These are phyloP conservation scores for Nothophytophthora sp. DNA, from an alignment of 352 stramenopile genomes.

Conservation along the genomic window DNA sequence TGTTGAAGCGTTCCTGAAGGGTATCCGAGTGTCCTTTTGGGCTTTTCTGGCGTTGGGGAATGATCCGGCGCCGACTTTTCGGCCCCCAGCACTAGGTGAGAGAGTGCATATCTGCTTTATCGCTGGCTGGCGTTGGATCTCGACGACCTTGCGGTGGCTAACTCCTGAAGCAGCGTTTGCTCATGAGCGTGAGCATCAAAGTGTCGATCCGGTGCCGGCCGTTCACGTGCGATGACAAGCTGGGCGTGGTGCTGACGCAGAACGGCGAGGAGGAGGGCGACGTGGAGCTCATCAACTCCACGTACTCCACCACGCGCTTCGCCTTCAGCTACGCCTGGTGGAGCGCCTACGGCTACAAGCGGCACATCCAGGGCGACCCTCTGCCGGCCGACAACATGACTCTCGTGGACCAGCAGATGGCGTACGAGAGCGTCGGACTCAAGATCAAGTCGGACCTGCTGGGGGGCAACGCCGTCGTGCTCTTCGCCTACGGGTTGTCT, in stretches of 20 bases:
- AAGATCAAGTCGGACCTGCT: slow-evolving; percentile 94
- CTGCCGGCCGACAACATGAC: slow-evolving; percentile 79
- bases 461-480: slow-evolving; percentile 91
- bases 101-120: slow-evolving; percentile 1
- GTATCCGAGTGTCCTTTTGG: neutral
- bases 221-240: slow-evolving; percentile 90
- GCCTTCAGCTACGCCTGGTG: slow-evolving; percentile 94
- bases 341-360: slow-evolving; percentile 93
- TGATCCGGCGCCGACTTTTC: slow-evolving; percentile 33
- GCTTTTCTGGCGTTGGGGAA: slow-evolving; percentile 2
- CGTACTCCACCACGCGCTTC: slow-evolving; percentile 93
- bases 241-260: slow-evolving; percentile 92
- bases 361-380: slow-evolving; percentile 75
- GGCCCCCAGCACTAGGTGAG: slow-evolving; percentile 20
- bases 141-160: neutral
- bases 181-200: slow-evolving; percentile 91
- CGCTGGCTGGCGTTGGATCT: too few relatives aligned
- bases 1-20: slow-evolving; percentile 3
- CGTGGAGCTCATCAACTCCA: slow-evolving; percentile 92
- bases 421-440: slow-evolving; percentile 84
- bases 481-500: slow-evolving; percentile 93
- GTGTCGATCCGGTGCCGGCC: slow-evolving; percentile 86
- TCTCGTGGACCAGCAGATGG: slow-evolving; percentile 90
- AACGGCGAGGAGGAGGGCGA: slow-evolving; percentile 92
- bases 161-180: neutral